Evolutionary conservation across 345 rosid genomes (phyloP), one percentile per base, ranked within the genome.

Genomic region (Erodium maritimum): DNA sequence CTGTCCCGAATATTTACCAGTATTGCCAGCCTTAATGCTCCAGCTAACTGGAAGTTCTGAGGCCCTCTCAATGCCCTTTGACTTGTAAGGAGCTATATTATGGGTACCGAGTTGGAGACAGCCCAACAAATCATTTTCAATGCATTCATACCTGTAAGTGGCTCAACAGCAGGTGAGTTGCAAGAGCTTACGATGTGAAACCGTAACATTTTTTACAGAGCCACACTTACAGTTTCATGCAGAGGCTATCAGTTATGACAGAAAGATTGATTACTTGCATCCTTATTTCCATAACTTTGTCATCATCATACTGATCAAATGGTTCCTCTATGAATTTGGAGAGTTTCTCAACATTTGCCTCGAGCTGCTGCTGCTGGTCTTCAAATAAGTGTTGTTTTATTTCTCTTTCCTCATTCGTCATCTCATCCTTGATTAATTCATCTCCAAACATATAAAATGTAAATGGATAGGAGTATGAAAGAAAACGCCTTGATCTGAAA

Each of bases 361-460:
- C 97, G 37, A 90, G 94, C 73, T 87, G 97, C 64, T 90, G 96
- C 66, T 90, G 97, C 77, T 90, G 97, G 73, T 90, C 94, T 78
- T 90, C 97, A 65, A 88, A 91, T 46, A 91, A 75, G 66, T 78
- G 77, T 67, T 82, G 81, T 66, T 86, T 91, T 52, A 84, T 77
- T 51, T 75, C 90, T 65, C 90, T 82, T 62, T 79, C 88, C 21
- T 77, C 78, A 20, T 62, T 1, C 33, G 79, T 78, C 95, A 88
- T 88, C 71, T 82, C 91, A 66, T 86, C 95, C 51, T 67, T 79
- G 69, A 91, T 88, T 48, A 86, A 66, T 74, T 91, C 96, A 8
- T 91, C 91, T 2, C 96, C 97, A 73, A 91, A 91, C 95, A 91
- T 86, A 73, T 84, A 91, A 69, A 80, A 88, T 19, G 96, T 88